A percentile compares a stretch with the other conserved stretches of the same genome.
phyloP scores from a whole-genome alignment of 768 basidiomycete species.

The Coprinopsis cinerea region DNA sequence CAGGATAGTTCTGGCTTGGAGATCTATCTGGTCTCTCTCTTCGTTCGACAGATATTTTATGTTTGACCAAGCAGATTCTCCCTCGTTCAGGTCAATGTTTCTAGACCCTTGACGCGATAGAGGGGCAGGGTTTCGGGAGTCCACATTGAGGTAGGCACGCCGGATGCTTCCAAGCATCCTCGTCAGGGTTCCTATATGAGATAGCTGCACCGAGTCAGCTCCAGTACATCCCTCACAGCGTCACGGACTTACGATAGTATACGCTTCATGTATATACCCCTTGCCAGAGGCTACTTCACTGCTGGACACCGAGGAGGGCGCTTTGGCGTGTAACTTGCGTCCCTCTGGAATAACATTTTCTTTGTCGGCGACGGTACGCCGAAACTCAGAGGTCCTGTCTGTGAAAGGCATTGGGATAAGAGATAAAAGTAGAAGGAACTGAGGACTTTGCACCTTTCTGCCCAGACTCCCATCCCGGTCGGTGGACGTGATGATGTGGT shows the following conservation, averaged over 20 bases:
- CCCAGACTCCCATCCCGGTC: too few species aligned
- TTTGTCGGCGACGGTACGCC: slow-evolving; percentile 43
- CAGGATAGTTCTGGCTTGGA: slow-evolving; percentile 83
- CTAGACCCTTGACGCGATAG: slow-evolving; percentile 45
- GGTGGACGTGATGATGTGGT: neutral
- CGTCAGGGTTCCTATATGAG: slow-evolving; percentile 63
- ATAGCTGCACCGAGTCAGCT: slow-evolving; percentile 40
- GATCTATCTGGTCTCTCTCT: slow-evolving; percentile 93
- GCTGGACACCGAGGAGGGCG: slow-evolving; percentile 2
- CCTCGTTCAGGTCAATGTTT: slow-evolving; percentile 47
- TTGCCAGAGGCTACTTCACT: slow-evolving; percentile 40
- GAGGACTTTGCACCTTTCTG: too few species aligned
- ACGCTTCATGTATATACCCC: slow-evolving; percentile 70
- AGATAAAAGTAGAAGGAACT: neutral
- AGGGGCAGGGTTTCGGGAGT: slow-evolving; percentile 46
- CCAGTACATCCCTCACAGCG: neutral
- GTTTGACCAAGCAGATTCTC: slow-evolving; percentile 50
- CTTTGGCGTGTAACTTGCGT: slow-evolving; percentile 32
- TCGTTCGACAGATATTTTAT: slow-evolving; percentile 76
- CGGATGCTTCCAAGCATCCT: slow-evolving; percentile 73
- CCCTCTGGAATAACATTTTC: slow-evolving; percentile 35
- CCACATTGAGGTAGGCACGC: slow-evolving; percentile 81
- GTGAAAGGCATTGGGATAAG: slow-evolving; percentile 42
- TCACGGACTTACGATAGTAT: slow-evolving; percentile 47
- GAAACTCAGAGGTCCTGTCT: slow-evolving; percentile 62